These are phyloP conservation scores for Tetragonia tetragonoides DNA, from an alignment of 148 eudicot genomes.

Conservation along the genomic window DNA sequence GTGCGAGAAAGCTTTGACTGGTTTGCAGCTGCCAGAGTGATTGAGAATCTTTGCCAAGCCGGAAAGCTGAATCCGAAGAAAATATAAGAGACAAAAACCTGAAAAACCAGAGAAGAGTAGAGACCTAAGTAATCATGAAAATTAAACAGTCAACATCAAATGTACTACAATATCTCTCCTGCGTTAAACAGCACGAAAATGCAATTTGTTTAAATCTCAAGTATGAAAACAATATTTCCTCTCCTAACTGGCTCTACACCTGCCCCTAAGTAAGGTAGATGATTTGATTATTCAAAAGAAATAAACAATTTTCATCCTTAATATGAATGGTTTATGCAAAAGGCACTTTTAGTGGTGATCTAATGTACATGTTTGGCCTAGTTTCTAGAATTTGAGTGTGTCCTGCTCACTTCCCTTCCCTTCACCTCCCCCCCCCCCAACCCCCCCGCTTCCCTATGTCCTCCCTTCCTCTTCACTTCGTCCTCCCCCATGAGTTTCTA, in stretches of 20 bases:
- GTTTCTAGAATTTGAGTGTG: too few relatives aligned
- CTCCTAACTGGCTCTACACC: background rate
- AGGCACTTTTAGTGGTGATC: background rate
- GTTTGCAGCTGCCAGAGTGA: conserved; percentile 95
- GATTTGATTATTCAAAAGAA: background rate
- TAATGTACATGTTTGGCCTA: background rate
- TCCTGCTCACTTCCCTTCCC: too few relatives aligned
- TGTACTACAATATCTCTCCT: background rate
- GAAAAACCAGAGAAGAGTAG: conserved; percentile 11
- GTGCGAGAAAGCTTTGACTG: conserved; percentile 71
- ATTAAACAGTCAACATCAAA: background rate
- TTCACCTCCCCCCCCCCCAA: too few relatives aligned
- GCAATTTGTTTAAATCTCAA: background rate
- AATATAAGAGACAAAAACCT: conserved; percentile 41
- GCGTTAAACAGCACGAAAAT: background rate
- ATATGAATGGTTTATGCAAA: background rate
- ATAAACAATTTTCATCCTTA: background rate
- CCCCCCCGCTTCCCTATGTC: too few relatives aligned
- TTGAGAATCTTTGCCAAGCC: conserved; percentile 42
- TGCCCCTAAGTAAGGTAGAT: background rate
- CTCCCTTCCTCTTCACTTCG: too few relatives aligned
- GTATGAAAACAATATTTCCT: background rate
- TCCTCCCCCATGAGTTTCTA: too few relatives aligned
- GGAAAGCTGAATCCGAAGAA: conserved; percentile 27
- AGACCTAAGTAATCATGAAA: background rate